These are phyloP conservation scores for Saccharomycopsis sp. DNA, from an alignment of 805 yeast genomes.

Conservation along the genomic window DNA sequence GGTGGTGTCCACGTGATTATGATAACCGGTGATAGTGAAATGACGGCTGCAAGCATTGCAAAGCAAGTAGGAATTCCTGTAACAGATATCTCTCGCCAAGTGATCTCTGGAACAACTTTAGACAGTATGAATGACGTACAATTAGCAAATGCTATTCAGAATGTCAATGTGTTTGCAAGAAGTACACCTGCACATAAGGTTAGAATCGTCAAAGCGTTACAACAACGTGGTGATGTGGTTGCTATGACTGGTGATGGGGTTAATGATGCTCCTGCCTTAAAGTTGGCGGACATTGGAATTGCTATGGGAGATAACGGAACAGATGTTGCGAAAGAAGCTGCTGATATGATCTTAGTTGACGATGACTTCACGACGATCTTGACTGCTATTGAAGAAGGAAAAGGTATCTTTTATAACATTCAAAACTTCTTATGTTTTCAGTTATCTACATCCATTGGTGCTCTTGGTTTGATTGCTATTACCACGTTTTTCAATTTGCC, in stretches of 20 bases:
- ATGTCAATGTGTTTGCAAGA: conserved; percentile 87
- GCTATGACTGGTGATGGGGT: conserved; percentile 99
- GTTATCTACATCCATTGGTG: conserved; percentile 92
- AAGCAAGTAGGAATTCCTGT: conserved; percentile 85
- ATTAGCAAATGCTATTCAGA: conserved; percentile 66
- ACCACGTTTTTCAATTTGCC: conserved; percentile 84
- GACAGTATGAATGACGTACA: conserved; percentile 69
- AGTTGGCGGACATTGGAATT: conserved; percentile 92
- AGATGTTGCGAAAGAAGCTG: conserved; percentile 97
- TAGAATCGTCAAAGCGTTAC: conserved; percentile 81
- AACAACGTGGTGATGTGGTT: conserved; percentile 86
- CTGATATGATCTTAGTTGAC: conserved; percentile 95
- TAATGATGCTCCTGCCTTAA: conserved; percentile 97
- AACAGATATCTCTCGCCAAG: conserved; percentile 53
- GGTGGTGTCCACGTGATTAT: conserved; percentile 98
- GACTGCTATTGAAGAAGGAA: conserved; percentile 94
- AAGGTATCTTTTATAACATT: conserved; percentile 92
- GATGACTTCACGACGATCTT: conserved; percentile 94
- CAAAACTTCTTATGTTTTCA: conserved; percentile 94
- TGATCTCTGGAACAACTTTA: conserved; percentile 78
- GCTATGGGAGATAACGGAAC: conserved; percentile 94
- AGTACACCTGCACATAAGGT: conserved; percentile 94
- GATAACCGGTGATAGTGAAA: conserved; percentile 94
- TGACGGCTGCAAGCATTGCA: conserved; percentile 82
- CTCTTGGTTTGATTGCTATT: conserved; percentile 80